Evolutionary conservation across 257 asterid genomes (phyloP).

Genomic region (Asclepias syriaca): DNA sequence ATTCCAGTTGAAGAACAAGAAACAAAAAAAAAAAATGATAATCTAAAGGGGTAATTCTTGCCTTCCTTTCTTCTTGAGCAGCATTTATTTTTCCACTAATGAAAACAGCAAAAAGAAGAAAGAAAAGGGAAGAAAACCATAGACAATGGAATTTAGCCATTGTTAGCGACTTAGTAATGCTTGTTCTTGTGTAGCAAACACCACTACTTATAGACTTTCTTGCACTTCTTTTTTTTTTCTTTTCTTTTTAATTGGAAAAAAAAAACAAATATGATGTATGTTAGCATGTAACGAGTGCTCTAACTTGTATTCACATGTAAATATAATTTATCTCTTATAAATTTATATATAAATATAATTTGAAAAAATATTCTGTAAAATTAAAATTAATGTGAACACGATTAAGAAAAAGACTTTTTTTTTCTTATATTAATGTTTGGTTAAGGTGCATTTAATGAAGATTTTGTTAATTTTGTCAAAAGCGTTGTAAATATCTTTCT

Average conservation of each 20-base stretch:
- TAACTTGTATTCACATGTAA: no score
- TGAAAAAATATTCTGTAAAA: no score
- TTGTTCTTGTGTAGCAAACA: not conserved
- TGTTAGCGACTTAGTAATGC: not conserved
- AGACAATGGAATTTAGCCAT: conserved; percentile 8
- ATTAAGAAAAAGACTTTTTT: no score
- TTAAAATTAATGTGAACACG: no score
- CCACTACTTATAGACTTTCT: not conserved
- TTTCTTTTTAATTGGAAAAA: no score
- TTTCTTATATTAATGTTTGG: not conserved
- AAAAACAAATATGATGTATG: no score
- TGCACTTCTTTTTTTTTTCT: not conserved
- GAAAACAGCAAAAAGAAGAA: not conserved
- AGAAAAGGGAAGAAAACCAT: not conserved
- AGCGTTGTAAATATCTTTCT: no score
- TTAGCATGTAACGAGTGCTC: no score
- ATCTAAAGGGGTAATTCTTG: not conserved
- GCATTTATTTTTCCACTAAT: not conserved
- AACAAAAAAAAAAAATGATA: no score
- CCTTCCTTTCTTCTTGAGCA: conserved; percentile 1
- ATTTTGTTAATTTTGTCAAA: not conserved
- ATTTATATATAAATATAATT: no score
- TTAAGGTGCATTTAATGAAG: not conserved
- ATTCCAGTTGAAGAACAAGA: not conserved
- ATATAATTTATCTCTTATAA: no score